phyloP scores from a whole-genome alignment of 2,329 filamentous ascomycete genomes.

The Fusarium mundagurra region DNA sequence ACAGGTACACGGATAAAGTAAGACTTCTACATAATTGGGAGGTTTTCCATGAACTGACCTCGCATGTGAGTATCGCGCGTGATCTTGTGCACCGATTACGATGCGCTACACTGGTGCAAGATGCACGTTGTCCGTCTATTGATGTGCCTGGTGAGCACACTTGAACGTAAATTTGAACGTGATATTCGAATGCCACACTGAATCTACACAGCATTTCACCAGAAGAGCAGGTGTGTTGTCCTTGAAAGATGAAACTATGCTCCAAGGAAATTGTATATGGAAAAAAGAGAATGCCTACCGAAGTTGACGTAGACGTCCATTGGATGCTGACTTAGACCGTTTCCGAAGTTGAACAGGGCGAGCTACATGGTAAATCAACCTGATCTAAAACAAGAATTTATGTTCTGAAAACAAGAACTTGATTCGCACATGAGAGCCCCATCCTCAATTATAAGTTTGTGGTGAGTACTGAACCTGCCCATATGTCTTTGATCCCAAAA shows the following conservation, averaged over 20 bases:
- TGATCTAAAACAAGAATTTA: constrained; percentile 6
- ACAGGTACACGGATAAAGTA: background rate
- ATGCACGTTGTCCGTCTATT: background rate
- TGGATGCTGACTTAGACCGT: background rate
- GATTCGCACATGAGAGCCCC: background rate
- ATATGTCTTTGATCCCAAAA: constrained; percentile 18
- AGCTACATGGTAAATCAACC: background rate
- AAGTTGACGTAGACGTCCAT: background rate
- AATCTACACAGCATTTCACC: background rate
- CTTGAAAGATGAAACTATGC: background rate
- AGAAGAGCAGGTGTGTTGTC: background rate
- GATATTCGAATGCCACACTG: no score
- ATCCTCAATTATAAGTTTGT: background rate
- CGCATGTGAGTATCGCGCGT: background rate
- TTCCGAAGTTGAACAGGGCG: background rate
- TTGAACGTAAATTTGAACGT: no score
- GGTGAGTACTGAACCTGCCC: constrained; percentile 13
- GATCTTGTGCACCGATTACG: background rate
- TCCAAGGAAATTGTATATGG: background rate
- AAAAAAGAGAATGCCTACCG: background rate
- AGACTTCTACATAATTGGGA: background rate
- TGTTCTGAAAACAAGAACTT: background rate
- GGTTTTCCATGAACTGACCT: background rate
- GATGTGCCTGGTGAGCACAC: background rate
- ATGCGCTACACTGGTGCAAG: background rate